Conservation (phyloP, 2,329 filamentous ascomycete genomes). For the Cladosporium halotolerans region DNA sequence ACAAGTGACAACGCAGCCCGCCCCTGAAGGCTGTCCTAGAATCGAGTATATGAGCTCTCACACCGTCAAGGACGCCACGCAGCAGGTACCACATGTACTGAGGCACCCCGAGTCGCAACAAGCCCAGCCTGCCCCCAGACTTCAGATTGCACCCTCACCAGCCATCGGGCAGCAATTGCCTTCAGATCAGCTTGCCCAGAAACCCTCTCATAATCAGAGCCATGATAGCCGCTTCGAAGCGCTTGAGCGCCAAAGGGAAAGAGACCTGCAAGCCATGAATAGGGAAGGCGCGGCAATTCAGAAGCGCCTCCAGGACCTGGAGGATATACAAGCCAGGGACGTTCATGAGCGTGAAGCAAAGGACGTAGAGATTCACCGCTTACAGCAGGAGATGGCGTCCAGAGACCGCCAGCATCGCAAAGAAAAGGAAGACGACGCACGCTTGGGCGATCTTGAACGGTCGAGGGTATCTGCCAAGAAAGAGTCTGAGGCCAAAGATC, state of each 20-base stretch:
- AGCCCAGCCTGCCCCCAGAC: no score
- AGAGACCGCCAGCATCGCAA: background rate
- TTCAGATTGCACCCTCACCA: no score
- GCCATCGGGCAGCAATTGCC: background rate
- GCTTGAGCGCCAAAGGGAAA: background rate
- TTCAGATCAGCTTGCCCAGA: no score
- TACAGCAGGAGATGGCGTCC: conserved; percentile 2
- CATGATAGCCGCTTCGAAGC: background rate
- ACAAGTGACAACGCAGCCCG: no score
- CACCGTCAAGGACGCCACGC: no score
- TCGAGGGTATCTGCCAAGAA: background rate
- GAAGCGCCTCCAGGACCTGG: background rate
- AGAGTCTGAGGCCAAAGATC: conserved; percentile 1
- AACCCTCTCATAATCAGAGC: background rate
- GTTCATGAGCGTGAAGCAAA: background rate
- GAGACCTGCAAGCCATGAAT: conserved; percentile 1
- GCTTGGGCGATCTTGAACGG: background rate
- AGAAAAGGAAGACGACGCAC: background rate
- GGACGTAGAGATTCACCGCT: background rate
- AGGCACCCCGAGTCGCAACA: no score
- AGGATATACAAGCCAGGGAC: no score
- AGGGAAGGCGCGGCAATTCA: background rate
- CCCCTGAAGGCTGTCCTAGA: no score
- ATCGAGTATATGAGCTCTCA: no score
- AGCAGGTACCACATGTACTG: no score